Base-by-base conservation (phyloP, 441 rosid genomes). In the Populus hybrid region DNA sequence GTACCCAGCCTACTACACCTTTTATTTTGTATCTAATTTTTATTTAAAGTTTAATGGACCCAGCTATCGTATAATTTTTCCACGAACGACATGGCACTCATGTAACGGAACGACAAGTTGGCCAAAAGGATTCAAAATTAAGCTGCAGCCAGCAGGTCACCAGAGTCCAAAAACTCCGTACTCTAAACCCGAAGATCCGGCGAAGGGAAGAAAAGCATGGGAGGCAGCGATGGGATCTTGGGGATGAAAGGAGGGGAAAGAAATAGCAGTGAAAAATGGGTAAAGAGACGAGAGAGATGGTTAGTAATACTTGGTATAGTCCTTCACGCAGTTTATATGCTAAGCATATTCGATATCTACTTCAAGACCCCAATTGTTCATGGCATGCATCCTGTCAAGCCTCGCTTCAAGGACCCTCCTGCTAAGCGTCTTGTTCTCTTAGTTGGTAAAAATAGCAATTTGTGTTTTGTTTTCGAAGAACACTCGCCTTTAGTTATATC, bases 351-450 rank as follows among this genome's bases (percentile, higher is more conserved):
- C 90, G 99, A 95, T 78, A 92, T 95, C 82, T 95, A 94, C 88
- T 95, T 95, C 97, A 95, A 94, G 79, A 89, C 98, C 24, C 98
- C 98, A 16, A 92, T 94, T 83, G 97, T 95, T 79, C 97, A 92
- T 73, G 99, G 98, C 76, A 90, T 95, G 98, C 95, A 92, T 88
- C 95, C 84, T 0, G 97, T 91, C 64, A 74, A 81, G 28, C 98
- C 98, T 38, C 93, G 93, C 61, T 94, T 94, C 88, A 36, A 78
- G 5, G 89, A 88, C 23, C 97, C 89, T n/a, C 97, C 98, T 5
- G 98, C 98, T 3, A 95, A 95, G 38, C 97, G 99, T 36, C 98
- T 95, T 50, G 89, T 95, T 54, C 93, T 95, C 32, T 87, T 95
- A 68, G 88, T 95, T 20, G 97, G 98, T 95, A 46, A 46, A 46